Evolutionary conservation across 2,329 filamentous ascomycete species (phyloP), one percentile per base, ranked within the genome.

Genomic region (Botrytis aclada): DNA sequence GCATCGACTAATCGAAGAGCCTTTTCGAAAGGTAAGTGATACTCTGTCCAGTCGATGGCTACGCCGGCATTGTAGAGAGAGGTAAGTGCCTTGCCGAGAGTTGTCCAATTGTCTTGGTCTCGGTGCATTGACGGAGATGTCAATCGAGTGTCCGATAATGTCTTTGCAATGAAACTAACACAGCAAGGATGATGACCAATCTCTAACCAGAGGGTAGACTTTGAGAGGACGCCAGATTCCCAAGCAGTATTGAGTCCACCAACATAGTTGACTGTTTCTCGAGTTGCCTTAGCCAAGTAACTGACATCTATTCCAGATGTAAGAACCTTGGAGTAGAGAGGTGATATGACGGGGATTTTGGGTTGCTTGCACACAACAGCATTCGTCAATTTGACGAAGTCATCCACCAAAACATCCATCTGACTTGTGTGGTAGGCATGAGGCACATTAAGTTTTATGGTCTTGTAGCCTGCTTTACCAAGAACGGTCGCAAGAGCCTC

Each of bases 361-460:
- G 39, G 41, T 32, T 56, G 12, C 32, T 61, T 70, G 41, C 22
- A 62, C 29, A n/a, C 56, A 37, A 43, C 29, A 29, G 37, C 32
- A 22, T 82, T 81, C 8, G 88, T 87, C 41, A 85, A 80, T 34
- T 82, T 81, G 81, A 88, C 89, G 0, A 75, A 70, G 32, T 66
- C 58, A 22, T 66, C 45, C 25, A 70, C 32, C 4, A 74, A 45
- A 56, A 88, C 85, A 74, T 90, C 88, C 18, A 90, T 86, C 77
- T 91, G 89, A 14, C 85, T 84, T 65, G 89, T 89, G 81, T 92
- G 89, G 83, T 90, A 90, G 9, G 89, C 88, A 76, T 88, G 91
- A 5, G 89, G 87, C 29, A 91, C 86, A 73, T 89, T 86, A 25
- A 92, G 83, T 78, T 86, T 86, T n/a, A 85, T 88, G 72, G 85